Percentiles rank a stretch among this genome's conserved stretches.
phyloP scores from a whole-genome alignment of 441 rosid genomes.

The Eugenia klotzschiana region DNA sequence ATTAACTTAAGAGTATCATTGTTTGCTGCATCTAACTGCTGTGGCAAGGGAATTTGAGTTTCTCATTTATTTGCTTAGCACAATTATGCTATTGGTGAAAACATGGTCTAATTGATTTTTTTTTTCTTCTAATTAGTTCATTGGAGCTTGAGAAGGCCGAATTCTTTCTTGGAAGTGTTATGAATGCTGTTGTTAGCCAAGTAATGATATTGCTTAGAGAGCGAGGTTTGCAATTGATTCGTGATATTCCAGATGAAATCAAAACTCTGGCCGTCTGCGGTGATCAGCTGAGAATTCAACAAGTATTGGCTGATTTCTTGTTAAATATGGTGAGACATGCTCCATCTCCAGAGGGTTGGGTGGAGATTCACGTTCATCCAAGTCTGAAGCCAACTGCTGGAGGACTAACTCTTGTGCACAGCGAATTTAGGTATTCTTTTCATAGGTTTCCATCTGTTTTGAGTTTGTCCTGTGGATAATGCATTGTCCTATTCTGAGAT shows the following conservation, averaged over 20 bases:
- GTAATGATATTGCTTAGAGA: conserved; percentile 62
- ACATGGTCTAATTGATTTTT: conserved; percentile 1
- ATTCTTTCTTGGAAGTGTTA: conserved; percentile 64
- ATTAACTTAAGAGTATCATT: neutral
- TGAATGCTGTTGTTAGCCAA: conserved; percentile 90
- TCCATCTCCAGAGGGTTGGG: conserved; percentile 70
- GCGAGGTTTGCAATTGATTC: conserved; percentile 69
- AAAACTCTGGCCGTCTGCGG: conserved; percentile 66
- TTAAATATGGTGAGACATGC: conserved; percentile 72
- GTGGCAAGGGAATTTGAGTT: neutral
- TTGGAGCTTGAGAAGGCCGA: conserved; percentile 62
- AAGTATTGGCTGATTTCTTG: conserved; percentile 77
- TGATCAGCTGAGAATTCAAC: conserved; percentile 83
- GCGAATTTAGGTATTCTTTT: conserved; percentile 58
- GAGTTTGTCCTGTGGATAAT: neutral
- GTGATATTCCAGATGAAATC: conserved; percentile 84
- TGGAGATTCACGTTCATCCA: conserved; percentile 74
- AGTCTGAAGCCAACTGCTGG: conserved; percentile 40
- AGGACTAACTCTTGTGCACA: conserved; percentile 29
- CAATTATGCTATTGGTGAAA: conserved; percentile 4
- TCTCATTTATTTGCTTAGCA: neutral
- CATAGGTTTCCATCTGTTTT: neutral
- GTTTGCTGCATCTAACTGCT: neutral
- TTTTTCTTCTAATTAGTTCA: conserved; percentile 31
- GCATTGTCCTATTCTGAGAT: neutral